These are phyloP conservation scores for Trichomonas vaginalis DNA, from an alignment of 208 protist genomes.

Conservation along the genomic window DNA sequence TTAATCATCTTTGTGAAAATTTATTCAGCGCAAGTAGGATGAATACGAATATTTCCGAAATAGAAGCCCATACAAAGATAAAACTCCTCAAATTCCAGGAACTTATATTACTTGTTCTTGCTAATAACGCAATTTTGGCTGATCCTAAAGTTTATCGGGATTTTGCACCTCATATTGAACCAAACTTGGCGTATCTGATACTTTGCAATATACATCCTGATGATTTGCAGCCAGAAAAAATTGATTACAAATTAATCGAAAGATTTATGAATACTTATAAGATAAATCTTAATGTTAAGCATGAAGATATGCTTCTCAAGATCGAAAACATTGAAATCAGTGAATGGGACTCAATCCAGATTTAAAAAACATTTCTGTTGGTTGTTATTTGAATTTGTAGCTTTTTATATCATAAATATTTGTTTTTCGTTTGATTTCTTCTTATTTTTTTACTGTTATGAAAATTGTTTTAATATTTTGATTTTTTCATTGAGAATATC, in stretches of 20 bases:
- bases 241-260: background rate
- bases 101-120: background rate
- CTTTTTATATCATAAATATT: too few species aligned
- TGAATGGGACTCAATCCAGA: background rate
- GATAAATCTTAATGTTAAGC: background rate
- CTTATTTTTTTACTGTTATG: too few species aligned
- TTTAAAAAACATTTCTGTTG: too few species aligned
- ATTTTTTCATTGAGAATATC: too few species aligned
- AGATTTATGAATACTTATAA: background rate
- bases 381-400: too few species aligned
- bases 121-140: background rate
- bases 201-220: background rate
- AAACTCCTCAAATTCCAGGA: background rate
- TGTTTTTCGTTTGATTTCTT: too few species aligned
- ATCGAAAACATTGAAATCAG: background rate
- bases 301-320: background rate
- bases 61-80: background rate
- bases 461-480: too few species aligned
- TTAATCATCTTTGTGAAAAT: background rate
- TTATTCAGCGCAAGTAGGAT: background rate
- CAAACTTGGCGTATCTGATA: background rate
- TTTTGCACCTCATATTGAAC: background rate
- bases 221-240: background rate
- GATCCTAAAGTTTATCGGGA: background rate
- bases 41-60: background rate